Evolutionary conservation across 768 basidiomycete species (phyloP).

Genomic region (Podaxis rugospora): DNA sequence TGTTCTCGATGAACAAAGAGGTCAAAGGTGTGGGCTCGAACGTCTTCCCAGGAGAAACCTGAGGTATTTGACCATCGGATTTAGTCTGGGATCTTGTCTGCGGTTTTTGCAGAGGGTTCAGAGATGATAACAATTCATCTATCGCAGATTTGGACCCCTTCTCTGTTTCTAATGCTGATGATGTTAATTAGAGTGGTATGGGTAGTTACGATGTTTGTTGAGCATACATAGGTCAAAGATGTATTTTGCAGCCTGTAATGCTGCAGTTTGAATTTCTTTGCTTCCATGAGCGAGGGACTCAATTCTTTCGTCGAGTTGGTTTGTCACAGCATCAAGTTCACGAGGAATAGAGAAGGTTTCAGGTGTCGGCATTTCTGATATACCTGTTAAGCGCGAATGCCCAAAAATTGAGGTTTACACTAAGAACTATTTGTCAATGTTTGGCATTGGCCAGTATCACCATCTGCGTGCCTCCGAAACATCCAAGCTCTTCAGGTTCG

Average conservation of each 20-base stretch:
- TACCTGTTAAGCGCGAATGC: not conserved
- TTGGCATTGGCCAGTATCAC: constrained; percentile 2
- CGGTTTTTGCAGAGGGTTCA: constrained; percentile 66
- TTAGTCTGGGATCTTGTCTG: constrained; percentile 66
- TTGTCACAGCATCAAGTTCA: constrained; percentile 46
- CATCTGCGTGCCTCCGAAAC: not conserved
- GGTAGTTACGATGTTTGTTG: not conserved
- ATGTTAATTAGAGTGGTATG: constrained; percentile 11
- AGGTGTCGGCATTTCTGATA: constrained; percentile 6
- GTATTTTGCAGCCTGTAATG: constrained; percentile 66
- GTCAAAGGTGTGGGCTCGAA: constrained; percentile 68
- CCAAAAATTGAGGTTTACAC: constrained; percentile 7
- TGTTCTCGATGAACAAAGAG: constrained; percentile 68
- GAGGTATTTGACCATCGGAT: constrained; percentile 33
- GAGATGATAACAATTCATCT: constrained; percentile 56
- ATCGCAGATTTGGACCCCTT: constrained; percentile 59
- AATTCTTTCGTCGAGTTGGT: constrained; percentile 48
- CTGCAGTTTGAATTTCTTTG: constrained; percentile 47
- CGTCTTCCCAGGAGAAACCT: constrained; percentile 24
- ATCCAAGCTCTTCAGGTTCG: too few relatives aligned
- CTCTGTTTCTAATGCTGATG: constrained; percentile 66
- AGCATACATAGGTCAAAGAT: constrained; percentile 71
- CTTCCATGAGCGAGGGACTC: constrained; percentile 55
- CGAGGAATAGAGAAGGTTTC: constrained; percentile 14
- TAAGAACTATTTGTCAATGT: constrained; percentile 8